These are phyloP conservation scores for Fulvia fulva DNA, from an alignment of 2,329 filamentous ascomycete genomes.

Conservation along the genomic window DNA sequence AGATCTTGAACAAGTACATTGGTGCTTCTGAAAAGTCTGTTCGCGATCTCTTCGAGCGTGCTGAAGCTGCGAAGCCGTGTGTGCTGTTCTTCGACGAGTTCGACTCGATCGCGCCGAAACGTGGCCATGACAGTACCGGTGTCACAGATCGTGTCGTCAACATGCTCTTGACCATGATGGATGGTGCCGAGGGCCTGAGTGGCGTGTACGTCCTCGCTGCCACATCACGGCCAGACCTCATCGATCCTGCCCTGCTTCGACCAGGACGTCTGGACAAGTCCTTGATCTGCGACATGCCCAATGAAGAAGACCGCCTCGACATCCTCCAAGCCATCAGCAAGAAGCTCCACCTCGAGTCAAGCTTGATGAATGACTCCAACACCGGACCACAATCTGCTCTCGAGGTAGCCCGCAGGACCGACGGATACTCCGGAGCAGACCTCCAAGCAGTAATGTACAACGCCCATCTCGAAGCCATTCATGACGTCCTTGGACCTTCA, in stretches of 20 bases:
- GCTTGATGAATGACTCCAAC: constrained; percentile 47
- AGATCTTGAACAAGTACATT: constrained; percentile 99
- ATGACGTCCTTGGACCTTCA: constrained; percentile 69
- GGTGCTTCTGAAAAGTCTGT: constrained; percentile 96
- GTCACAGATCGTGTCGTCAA: constrained; percentile 99
- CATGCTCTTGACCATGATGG: constrained; percentile 97
- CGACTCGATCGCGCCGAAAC: constrained; percentile 93
- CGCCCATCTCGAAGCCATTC: constrained; percentile 93
- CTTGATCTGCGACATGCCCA: constrained; percentile 84
- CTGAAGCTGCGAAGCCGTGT: constrained; percentile 84
- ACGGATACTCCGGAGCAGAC: constrained; percentile 91
- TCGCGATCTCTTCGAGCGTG: constrained; percentile 89
- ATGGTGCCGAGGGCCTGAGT: constrained; percentile 89
- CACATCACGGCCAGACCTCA: constrained; percentile 87
- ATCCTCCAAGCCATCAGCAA: constrained; percentile 80
- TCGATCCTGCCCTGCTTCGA: constrained; percentile 86
- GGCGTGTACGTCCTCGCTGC: constrained; percentile 96
- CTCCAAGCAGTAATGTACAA: constrained; percentile 94
- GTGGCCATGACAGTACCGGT: constrained; percentile 93
- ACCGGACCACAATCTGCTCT: constrained; percentile 41
- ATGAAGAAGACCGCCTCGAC: constrained; percentile 74
- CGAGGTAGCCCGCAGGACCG: constrained; percentile 75
- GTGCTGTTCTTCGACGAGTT: constrained; percentile 99
- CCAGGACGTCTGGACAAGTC: constrained; percentile 93
- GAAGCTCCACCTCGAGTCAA: constrained; percentile 70